phyloP scores from a whole-genome alignment of 2,329 filamentous ascomycete genomes.

The Colletotrichum eremochloae region DNA sequence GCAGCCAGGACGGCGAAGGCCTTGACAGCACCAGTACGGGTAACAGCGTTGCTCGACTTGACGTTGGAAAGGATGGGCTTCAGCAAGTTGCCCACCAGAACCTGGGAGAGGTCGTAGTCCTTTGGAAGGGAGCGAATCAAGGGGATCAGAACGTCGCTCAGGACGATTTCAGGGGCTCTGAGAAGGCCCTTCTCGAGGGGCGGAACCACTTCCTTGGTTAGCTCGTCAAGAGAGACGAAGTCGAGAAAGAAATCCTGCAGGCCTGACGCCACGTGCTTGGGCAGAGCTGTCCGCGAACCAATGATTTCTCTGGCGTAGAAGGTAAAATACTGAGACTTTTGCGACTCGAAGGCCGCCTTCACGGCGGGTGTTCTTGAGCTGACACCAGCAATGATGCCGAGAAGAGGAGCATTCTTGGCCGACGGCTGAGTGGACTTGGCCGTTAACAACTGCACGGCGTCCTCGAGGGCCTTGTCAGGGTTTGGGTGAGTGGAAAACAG shows the following conservation, averaged over 20 bases:
- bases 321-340: conserved; percentile 80
- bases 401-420: conserved; percentile 79
- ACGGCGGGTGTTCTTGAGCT: conserved; percentile 77
- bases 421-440: conserved; percentile 74
- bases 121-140: conserved; percentile 78
- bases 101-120: conserved; percentile 81
- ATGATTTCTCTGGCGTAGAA: conserved; percentile 91
- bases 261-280: conserved; percentile 78
- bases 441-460: conserved; percentile 76
- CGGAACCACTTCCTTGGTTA: conserved; percentile 82
- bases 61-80: conserved; percentile 91
- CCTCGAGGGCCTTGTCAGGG: conserved; percentile 71
- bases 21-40: conserved; percentile 80
- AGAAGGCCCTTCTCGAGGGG: conserved; percentile 90
- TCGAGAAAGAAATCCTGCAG: conserved; percentile 85
- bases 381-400: conserved; percentile 91
- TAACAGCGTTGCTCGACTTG: conserved; percentile 86
- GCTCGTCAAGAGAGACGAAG: conserved; percentile 80
- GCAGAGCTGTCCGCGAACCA: conserved; percentile 79
- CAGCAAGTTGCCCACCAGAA: conserved; percentile 78
- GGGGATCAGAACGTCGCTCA: conserved; percentile 82
- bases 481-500: conserved; percentile 72
- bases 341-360: conserved; percentile 71
- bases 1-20: conserved; percentile 80
- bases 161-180: conserved; percentile 88